phyloP scores from a whole-genome alignment of 305 asterid genomes.

The Solanum hybrid region DNA sequence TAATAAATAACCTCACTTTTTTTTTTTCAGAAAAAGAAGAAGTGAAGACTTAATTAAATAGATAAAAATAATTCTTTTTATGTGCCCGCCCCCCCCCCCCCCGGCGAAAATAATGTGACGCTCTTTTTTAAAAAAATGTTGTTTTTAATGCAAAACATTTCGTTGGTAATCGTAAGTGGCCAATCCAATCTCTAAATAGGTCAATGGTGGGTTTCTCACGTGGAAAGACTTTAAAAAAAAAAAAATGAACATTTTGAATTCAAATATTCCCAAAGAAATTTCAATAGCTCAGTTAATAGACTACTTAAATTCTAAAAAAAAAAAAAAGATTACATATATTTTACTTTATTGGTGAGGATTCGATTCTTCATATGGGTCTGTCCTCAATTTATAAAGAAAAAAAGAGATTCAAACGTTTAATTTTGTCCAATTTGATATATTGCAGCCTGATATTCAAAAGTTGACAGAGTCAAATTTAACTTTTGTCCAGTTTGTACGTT shows the following conservation, averaged over 20 bases:
- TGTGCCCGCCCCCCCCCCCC: not conserved
- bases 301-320: too few species aligned
- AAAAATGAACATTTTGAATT: too few species aligned
- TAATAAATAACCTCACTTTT: not conserved
- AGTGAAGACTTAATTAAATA: not conserved
- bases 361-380: not conserved
- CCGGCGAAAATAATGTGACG: not conserved
- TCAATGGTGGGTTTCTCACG: not conserved
- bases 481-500: not conserved
- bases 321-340: too few species aligned
- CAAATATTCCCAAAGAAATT: too few species aligned
- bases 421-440: too few species aligned
- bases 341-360: too few species aligned
- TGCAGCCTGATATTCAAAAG: not conserved
- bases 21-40: not conserved
- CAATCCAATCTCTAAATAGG: not conserved
- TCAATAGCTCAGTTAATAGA: not conserved
- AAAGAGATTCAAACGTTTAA: too few species aligned
- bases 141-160: not conserved
- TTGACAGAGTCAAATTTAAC: not conserved
- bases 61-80: not conserved
- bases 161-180: not conserved
- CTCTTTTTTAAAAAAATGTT: not conserved
- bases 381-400: not conserved
- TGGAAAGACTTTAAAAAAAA: not conserved